Conservation (phyloP, 2,329 filamentous ascomycete genomes). For the Thelonectria olida region DNA sequence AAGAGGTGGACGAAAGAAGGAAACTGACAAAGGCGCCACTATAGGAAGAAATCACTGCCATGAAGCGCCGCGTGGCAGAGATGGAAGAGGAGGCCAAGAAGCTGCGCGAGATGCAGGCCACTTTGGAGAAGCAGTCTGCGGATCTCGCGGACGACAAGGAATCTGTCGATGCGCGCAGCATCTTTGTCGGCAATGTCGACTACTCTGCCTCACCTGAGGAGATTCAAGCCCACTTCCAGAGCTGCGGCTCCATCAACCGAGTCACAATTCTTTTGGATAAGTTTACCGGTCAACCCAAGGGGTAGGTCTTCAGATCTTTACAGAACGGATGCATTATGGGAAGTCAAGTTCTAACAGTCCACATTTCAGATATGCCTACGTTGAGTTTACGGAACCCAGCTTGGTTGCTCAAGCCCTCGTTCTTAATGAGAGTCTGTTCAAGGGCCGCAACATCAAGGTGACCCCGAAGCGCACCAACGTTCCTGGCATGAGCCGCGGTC, state of each 20-base stretch:
- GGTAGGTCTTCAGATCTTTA: constrained; percentile 65
- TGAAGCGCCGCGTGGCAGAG: constrained; percentile 87
- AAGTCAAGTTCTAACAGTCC: constrained; percentile 25
- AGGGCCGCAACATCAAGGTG: constrained; percentile 95
- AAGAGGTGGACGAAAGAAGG: constrained; percentile 40
- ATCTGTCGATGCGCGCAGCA: constrained; percentile 92
- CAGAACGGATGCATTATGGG: background rate
- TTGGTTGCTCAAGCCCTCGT: constrained; percentile 93
- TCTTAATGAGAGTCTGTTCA: constrained; percentile 95
- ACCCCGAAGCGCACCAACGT: constrained; percentile 94
- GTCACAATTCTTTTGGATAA: constrained; percentile 98
- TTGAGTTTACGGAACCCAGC: constrained; percentile 95
- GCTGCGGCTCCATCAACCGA: constrained; percentile 95
- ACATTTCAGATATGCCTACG: constrained; percentile 86
- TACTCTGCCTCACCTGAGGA: constrained; percentile 97
- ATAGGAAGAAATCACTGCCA: constrained; percentile 84
- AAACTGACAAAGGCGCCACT: constrained; percentile 45
- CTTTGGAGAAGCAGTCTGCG: constrained; percentile 84
- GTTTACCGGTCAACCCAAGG: constrained; percentile 99
- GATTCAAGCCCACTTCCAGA: constrained; percentile 96
- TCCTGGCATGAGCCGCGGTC: constrained; percentile 89
- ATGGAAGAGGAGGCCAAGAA: constrained; percentile 92
- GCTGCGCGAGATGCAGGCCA: constrained; percentile 86
- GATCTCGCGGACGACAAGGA: constrained; percentile 92
- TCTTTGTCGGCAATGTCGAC: constrained; percentile 99